Conservation (phyloP, 306 rosid species). For the Castanea sativa region DNA sequence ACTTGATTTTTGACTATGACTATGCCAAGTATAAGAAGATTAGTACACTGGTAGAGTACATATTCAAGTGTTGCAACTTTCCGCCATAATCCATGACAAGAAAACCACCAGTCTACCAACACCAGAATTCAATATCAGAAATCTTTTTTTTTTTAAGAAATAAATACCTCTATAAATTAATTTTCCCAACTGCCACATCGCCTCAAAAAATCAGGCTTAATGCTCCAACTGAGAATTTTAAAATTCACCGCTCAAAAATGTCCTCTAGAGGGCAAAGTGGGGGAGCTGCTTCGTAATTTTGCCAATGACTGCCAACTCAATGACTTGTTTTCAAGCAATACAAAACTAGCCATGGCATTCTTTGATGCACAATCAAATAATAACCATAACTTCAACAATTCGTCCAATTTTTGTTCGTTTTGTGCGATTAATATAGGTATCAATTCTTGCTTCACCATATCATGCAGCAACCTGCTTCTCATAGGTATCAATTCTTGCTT, state of each 20-base stretch:
- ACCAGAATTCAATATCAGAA: conserved; percentile 12
- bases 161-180: conserved; percentile 23
- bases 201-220: conserved; percentile 65
- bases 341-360: conserved; percentile 38
- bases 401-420: conserved; percentile 6
- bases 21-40: not conserved
- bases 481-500: conserved; percentile 8
- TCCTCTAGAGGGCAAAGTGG: conserved; percentile 27
- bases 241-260: conserved; percentile 12
- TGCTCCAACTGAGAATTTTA: conserved; percentile 47
- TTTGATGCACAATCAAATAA: conserved; percentile 21
- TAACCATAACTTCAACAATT: conserved; percentile 33
- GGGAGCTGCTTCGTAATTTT: conserved; percentile 13
- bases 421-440: not conserved
- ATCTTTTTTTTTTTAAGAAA: conserved; percentile 9
- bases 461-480: conserved; percentile 60
- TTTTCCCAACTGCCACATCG: conserved; percentile 46
- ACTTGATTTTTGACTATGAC: not conserved
- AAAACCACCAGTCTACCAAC: conserved; percentile 11
- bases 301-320: conserved; percentile 19
- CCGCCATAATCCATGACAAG: not conserved
- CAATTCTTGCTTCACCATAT: conserved; percentile 21
- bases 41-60: not conserved
- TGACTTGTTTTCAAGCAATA: conserved; percentile 22
- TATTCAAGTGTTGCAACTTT: not conserved